Evolutionary conservation across 192 early-diverging fungal genomes (phyloP), one percentile per base, ranked within the genome.

Genomic region (Backusella morwellensis): DNA sequence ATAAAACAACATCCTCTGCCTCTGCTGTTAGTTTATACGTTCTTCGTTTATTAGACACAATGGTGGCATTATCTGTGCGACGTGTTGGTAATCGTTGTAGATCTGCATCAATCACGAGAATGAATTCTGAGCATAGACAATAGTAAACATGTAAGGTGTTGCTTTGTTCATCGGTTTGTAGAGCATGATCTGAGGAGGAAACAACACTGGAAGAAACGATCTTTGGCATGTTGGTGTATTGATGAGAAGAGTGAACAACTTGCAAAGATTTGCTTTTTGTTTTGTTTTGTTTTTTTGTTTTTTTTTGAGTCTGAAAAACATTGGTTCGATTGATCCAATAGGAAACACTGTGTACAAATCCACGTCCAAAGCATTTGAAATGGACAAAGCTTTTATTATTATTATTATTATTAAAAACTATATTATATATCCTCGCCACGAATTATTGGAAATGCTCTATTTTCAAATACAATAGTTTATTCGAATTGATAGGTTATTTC

Each of bases 61-160:
- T 83, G 59, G 84, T 70, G 14, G 87, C 82, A 12, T 85, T 83
- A 63, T 90, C 89, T 8, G 84, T 86, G 40, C 77, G 78, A 68
- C 89, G 80, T 71, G 80, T 59, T 52, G 89, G 89, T 67, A 90
- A 68, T 70, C 82, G 78, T 42, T 78, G 81, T 29, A 90, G 72
- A 36, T 85, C 84, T 7, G 78, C 80, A 75, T 88, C 87, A 75
- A 90, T 90, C 6, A 88, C 89, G 8, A 90, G 81, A 75, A 90
- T 81, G 76, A 90, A 90, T 77, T 90, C 89, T 59, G 86, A 87
- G 72, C 89, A 90, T 19, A 88, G 75, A 68, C 89, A 90, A 44
- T 90, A 90, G 69, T 90, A 90, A 11, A 87, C 86, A 68, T 88
- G 87, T 42, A 90, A 67, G 3, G 21, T 35, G 19, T 85, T 81